Base-by-base conservation (phyloP, 116 monocot species). In the Trichopus zeylanicus region DNA sequence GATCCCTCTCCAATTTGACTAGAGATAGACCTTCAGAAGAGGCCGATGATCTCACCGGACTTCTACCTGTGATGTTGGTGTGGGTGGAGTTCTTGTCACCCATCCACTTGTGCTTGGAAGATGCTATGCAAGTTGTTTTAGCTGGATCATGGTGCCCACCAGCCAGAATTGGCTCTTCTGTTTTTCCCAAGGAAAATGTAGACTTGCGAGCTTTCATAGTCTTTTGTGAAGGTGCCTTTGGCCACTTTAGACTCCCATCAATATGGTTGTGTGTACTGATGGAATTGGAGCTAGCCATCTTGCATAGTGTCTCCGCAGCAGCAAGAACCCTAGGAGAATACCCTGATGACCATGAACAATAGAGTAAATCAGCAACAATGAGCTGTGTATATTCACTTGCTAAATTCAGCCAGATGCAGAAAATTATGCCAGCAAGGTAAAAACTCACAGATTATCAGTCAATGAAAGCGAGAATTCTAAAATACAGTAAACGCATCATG, bases 221-320 rank as follows among this genome's bases (percentile, higher is more conserved):
- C 67, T 81, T 74, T 60, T 74, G 49, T 6, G 62, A 56, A 51
- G 68, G 49, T 52, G 66, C 24, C 58, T 70, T 82, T 1, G 77
- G 61, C 65, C 53, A 69, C 68, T 74, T 78, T 19, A 71, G 53
- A 32, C 60, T 70, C 21, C 55, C 51, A 31, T 18, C 32, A 31
- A 28, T 53, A 51, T 49, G 31, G 3, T 56, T 70, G 6, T 64
- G 51, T 10, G 52, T 20, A 19, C 7, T 56, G 18, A 38, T 42
- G 24, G 38, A 26, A 30, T 31, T 56, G 26, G 71, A 65, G 19
- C 10, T 55, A 18, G 62, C 42, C 57, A 81, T 77, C 35, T 71
- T 71, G 51, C 57, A 68, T 38, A 86, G 55, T 53, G 70, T 78
- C 32, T 68, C 59, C 48, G 86, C 86, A 65, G 86, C 86, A 42